Evolutionary conservation across 1,139 yeast genomes (phyloP).

Genomic region (Geotrichum aggregatum): DNA sequence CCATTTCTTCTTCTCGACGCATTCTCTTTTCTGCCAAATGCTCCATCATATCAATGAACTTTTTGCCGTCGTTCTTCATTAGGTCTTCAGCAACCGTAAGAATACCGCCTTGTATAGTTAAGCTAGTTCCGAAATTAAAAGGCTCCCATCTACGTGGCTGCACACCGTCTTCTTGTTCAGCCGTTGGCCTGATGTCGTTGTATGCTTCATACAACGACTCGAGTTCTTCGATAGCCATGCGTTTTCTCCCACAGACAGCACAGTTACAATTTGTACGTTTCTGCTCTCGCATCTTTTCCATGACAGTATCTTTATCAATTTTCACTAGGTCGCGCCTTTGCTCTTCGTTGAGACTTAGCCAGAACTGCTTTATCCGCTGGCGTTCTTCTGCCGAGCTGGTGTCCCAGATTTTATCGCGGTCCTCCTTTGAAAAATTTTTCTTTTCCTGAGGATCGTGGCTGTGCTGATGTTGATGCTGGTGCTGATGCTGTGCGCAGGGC

Average conservation of each 20-base stretch:
- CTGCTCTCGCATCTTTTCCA: constrained; percentile 59
- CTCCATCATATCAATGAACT: constrained; percentile 75
- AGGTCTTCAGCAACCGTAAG: constrained; percentile 74
- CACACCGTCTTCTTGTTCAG: constrained; percentile 13
- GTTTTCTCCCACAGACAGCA: constrained; percentile 73
- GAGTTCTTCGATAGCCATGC: constrained; percentile 67
- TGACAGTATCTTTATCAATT: constrained; percentile 67
- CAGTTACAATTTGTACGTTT: constrained; percentile 63
- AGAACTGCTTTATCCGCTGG: constrained; percentile 56
- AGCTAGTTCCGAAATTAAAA: constrained; percentile 37
- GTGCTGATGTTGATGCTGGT: constrained; percentile 13
- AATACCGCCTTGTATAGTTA: constrained; percentile 44
- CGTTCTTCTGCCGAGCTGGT: constrained; percentile 57
- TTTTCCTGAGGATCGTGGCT: constrained; percentile 18
- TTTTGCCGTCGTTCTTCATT: constrained; percentile 66
- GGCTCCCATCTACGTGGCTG: constrained; percentile 26
- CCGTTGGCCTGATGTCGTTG: constrained; percentile 32
- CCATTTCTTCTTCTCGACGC: constrained; percentile 46
- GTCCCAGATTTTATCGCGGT: constrained; percentile 53
- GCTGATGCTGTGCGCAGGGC: constrained; percentile 8
- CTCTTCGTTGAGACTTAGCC: constrained; percentile 62
- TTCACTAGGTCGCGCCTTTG: constrained; percentile 61
- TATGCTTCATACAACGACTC: constrained; percentile 65
- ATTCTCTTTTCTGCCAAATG: constrained; percentile 57
- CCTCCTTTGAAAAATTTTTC: constrained; percentile 16